Conservation (phyloP, 169 alveolate species). For the Cyclospora cayetanensis region DNA sequence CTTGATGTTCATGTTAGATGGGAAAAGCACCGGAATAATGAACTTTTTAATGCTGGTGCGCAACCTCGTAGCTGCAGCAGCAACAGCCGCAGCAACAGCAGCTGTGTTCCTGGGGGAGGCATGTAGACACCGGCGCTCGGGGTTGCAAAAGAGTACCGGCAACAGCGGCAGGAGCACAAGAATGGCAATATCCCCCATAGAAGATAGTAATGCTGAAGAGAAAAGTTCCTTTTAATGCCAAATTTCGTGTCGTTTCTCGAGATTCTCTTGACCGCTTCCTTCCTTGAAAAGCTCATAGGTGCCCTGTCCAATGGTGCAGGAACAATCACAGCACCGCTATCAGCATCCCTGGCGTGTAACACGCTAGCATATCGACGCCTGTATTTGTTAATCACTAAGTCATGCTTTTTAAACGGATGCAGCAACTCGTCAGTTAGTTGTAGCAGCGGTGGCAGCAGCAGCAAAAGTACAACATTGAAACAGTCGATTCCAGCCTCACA, state of each 20-base stretch:
- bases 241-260: not conserved
- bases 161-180: not conserved
- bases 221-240: not conserved
- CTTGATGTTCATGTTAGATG: not conserved
- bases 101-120: not conserved
- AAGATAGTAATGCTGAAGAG: not conserved
- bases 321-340: constrained; percentile 4
- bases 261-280: not conserved
- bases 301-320: constrained; percentile 55
- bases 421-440: not conserved
- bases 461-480: too few species aligned
- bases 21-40: not conserved
- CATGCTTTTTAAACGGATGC: not conserved
- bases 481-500: too few species aligned
- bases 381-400: not conserved
- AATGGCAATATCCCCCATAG: too few species aligned
- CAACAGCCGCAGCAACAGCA: not conserved
- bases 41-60: not conserved
- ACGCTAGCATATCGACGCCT: not conserved
- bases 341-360: not conserved
- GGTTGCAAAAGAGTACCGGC: not conserved
- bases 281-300: not conserved
- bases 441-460: not conserved
- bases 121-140: not conserved
- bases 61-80: not conserved